A percentile compares a stretch with the other conserved stretches of the same genome.
Evolutionary conservation across 208 protist species (phyloP).

Genomic region (Trypanosoma conorhini): DNA sequence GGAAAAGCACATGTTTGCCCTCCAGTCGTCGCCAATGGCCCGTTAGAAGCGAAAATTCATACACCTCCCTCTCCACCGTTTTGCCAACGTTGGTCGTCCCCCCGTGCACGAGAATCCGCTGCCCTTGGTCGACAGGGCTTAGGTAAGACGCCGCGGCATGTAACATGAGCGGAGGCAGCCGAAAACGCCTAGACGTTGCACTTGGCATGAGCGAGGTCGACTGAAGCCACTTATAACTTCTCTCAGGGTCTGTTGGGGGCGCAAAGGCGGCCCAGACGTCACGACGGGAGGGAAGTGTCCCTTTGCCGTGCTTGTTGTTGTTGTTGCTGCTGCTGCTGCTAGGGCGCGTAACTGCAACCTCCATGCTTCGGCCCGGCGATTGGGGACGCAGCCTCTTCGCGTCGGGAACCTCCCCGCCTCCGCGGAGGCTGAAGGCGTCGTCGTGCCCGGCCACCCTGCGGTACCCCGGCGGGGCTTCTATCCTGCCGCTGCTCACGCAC

Average conservation of each 20-base stretch:
- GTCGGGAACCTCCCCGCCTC: background rate
- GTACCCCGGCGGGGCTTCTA: constrained; percentile 6
- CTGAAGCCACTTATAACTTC: constrained; percentile 62
- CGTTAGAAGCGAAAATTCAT: constrained; percentile 85
- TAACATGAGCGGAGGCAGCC: constrained; percentile 60
- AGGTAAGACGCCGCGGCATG: constrained; percentile 67
- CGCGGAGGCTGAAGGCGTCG: background rate
- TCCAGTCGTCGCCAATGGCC: constrained; percentile 78
- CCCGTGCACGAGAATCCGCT: constrained; percentile 83
- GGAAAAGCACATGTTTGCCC: constrained; percentile 65
- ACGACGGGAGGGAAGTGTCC: constrained; percentile 29
- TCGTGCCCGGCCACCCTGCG: constrained; percentile 5
- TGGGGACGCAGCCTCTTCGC: background rate
- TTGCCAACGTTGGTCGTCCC: constrained; percentile 40
- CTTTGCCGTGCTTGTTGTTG: background rate
- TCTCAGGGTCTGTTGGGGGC: constrained; percentile 28
- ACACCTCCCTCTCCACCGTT: constrained; percentile 71
- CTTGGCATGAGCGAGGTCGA: constrained; percentile 58
- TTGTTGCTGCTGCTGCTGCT: background rate
- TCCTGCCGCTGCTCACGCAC: background rate
- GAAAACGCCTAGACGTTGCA: constrained; percentile 54
- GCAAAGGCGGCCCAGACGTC: constrained; percentile 77
- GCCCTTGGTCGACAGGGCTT: constrained; percentile 49
- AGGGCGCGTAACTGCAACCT: background rate
- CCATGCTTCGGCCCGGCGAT: background rate